Evolutionary conservation across 2,329 filamentous ascomycete genomes (phyloP).

Genomic region (Aureobasidium sp.): DNA sequence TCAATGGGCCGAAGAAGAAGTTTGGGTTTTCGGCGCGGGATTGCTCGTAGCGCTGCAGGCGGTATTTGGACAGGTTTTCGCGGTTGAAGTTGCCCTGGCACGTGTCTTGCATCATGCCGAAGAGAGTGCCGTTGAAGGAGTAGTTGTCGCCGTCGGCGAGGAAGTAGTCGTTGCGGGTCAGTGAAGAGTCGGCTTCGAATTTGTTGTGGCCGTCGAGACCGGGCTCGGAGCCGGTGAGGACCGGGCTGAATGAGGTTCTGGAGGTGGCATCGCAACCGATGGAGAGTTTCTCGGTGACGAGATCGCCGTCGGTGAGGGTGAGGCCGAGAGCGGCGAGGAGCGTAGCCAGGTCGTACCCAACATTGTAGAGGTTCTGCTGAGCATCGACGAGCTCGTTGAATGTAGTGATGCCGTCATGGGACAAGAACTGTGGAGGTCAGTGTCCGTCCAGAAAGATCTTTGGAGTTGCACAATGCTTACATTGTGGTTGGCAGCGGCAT

Average conservation of each 20-base stretch:
- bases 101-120: conserved; percentile 33
- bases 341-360: conserved; percentile 37
- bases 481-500: conserved; percentile 39
- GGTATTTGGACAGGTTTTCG: conserved; percentile 33
- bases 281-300: conserved; percentile 37
- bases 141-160: conserved; percentile 33
- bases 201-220: conserved; percentile 41
- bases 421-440: conserved; percentile 28
- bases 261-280: conserved; percentile 42
- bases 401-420: conserved; percentile 37
- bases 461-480: background rate
- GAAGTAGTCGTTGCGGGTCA: conserved; percentile 39
- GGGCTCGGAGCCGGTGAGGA: conserved; percentile 33
- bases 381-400: conserved; percentile 41
- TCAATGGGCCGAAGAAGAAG: conserved; percentile 39
- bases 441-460: no score
- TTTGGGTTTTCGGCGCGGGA: conserved; percentile 33
- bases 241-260: conserved; percentile 32
- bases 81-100: conserved; percentile 33
- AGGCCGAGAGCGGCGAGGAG: conserved; percentile 37
- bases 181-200: conserved; percentile 37
- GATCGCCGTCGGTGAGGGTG: conserved; percentile 35
- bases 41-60: conserved; percentile 35
- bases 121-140: conserved; percentile 37
- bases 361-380: conserved; percentile 41